Percentiles rank a stretch among this genome's conserved stretches.
Evolutionary conservation across 176 grass and related monocot species (phyloP).

Genomic region (Typha latifolia): DNA sequence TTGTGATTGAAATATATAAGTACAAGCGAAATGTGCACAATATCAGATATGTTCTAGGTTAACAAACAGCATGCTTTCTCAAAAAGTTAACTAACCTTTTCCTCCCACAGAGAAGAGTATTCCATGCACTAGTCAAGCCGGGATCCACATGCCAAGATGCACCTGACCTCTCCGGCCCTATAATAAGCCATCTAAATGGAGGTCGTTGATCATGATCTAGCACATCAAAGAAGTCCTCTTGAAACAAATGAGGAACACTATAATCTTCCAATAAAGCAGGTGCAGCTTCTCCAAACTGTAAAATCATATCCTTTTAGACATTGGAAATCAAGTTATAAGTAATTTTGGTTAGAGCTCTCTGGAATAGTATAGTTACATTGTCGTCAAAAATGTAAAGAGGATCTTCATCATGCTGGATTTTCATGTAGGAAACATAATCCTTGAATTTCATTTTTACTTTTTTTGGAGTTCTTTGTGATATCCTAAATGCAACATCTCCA

Average conservation of each 20-base stretch:
- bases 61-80: neutral
- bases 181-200: slow-evolving; percentile 91
- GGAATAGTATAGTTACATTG: slow-evolving; percentile 38
- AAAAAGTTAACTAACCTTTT: slow-evolving; percentile 54
- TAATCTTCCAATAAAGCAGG: slow-evolving; percentile 80
- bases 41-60: neutral
- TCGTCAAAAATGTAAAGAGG: slow-evolving; percentile 98
- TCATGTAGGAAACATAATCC: slow-evolving; percentile 91
- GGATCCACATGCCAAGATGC: slow-evolving; percentile 99
- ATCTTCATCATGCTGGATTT: slow-evolving; percentile 94
- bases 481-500: slow-evolving; percentile 67
- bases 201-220: slow-evolving; percentile 74
- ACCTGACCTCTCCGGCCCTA: slow-evolving; percentile 93
- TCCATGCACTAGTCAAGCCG: slow-evolving; percentile 88
- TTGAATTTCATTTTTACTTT: slow-evolving; percentile 92
- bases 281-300: slow-evolving; percentile 82
- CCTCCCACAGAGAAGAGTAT: slow-evolving; percentile 82
- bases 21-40: no score
- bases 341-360: neutral
- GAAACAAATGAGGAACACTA: slow-evolving; percentile 69
- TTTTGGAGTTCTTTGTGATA: slow-evolving; percentile 84
- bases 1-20: no score
- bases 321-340: neutral
- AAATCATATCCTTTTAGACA: slow-evolving; percentile 15
- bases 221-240: slow-evolving; percentile 83